phyloP scores from a whole-genome alignment of 2,329 filamentous ascomycete genomes.

The Drechslerella dactyloides region DNA sequence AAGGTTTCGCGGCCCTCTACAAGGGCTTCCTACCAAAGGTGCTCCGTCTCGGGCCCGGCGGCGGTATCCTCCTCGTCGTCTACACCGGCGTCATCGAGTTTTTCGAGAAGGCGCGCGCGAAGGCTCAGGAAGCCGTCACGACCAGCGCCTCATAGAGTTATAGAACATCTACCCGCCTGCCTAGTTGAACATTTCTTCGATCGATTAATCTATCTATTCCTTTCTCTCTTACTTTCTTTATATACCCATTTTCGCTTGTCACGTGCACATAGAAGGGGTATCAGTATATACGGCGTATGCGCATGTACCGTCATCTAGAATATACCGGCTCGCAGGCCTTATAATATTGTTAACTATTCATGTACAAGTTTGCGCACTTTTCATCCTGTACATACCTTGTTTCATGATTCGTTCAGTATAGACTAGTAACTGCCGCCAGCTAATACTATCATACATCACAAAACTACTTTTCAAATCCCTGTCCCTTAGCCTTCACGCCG shows the following conservation, averaged over 20 bases:
- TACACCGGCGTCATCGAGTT: slow-evolving; percentile 92
- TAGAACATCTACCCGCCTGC: background rate
- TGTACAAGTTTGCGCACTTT: slow-evolving; percentile 19
- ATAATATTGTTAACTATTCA: slow-evolving; percentile 5
- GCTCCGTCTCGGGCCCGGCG: slow-evolving; percentile 67
- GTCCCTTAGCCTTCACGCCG: too few species aligned
- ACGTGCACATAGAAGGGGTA: slow-evolving; percentile 25
- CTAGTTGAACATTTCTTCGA: too few species aligned
- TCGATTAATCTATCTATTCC: too few species aligned
- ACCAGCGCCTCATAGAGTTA: slow-evolving; percentile 13
- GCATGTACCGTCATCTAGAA: slow-evolving; percentile 2
- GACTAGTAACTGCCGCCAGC: background rate
- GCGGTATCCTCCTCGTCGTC: slow-evolving; percentile 77
- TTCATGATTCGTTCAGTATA: slow-evolving; percentile 8
- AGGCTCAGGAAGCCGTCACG: slow-evolving; percentile 20
- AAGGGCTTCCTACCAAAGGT: slow-evolving; percentile 99
- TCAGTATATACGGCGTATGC: slow-evolving; percentile 39
- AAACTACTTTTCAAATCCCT: background rate
- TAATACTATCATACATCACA: slow-evolving; percentile 28
- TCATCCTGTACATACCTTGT: slow-evolving; percentile 25
- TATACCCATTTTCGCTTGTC: slow-evolving; percentile 23
- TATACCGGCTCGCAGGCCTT: background rate
- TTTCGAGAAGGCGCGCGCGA: slow-evolving; percentile 73
- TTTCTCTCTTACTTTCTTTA: slow-evolving; percentile 5
- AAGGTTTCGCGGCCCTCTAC: slow-evolving; percentile 89